phyloP scores from a whole-genome alignment of 2,329 filamentous ascomycete genomes.

The Calonectria pseudoreteaudii region DNA sequence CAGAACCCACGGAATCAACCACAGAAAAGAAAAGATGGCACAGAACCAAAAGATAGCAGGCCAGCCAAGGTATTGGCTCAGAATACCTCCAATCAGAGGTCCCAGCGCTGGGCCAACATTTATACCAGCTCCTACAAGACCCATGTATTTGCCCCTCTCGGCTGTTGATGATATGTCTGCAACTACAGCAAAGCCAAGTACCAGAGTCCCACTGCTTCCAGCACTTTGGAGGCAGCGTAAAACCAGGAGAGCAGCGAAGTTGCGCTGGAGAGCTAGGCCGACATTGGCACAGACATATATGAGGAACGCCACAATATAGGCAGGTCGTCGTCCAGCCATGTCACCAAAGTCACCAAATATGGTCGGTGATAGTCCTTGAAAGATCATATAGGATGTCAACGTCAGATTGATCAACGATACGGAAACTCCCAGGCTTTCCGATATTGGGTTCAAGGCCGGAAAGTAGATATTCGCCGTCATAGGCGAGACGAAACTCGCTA shows the following conservation, averaged over 20 bases:
- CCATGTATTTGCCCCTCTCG: constrained; percentile 81
- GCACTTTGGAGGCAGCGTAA: constrained; percentile 72
- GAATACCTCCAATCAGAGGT: constrained; percentile 73
- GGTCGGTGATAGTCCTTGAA: constrained; percentile 72
- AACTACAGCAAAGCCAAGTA: constrained; percentile 77
- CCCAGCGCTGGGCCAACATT: constrained; percentile 67
- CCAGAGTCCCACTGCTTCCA: constrained; percentile 77
- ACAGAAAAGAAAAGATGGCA: constrained; percentile 63
- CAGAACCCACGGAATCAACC: constrained; percentile 66
- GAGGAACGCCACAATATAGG: constrained; percentile 67
- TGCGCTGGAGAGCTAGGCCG: constrained; percentile 68
- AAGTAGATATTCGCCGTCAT: constrained; percentile 71
- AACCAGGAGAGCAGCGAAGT: constrained; percentile 69
- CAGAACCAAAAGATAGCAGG: constrained; percentile 78
- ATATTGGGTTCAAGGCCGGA: constrained; percentile 55
- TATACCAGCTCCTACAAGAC: constrained; percentile 69
- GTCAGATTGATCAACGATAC: constrained; percentile 60
- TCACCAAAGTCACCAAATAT: constrained; percentile 73
- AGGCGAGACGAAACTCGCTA: constrained; percentile 67
- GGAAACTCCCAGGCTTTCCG: constrained; percentile 53
- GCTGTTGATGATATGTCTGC: constrained; percentile 77
- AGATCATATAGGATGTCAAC: constrained; percentile 72
- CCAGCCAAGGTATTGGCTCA: constrained; percentile 75
- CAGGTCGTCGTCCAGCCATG: constrained; percentile 69
- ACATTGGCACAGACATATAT: constrained; percentile 71